Evolutionary conservation across 1,284 basidiomycete genomes (phyloP).

Genomic region (Irpex lacteus): DNA sequence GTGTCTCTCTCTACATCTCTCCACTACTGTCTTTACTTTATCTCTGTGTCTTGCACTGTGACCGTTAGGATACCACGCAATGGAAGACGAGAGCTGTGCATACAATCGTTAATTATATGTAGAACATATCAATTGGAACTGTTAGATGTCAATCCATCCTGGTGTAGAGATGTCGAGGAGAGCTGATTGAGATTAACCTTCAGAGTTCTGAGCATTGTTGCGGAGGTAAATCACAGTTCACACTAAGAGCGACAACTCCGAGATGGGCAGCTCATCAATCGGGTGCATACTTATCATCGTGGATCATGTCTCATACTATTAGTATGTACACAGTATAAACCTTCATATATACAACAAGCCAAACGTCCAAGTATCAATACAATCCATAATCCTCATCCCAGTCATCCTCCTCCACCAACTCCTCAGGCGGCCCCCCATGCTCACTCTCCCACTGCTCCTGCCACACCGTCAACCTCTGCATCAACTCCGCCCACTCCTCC

Average conservation of each 20-base stretch:
- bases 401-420: neutral
- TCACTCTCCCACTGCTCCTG: slow-evolving; percentile 40
- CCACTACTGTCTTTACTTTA: neutral
- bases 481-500: slow-evolving; percentile 47
- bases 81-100: neutral
- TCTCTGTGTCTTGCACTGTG: neutral
- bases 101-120: neutral
- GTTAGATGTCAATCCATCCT: neutral
- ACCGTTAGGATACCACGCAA: neutral
- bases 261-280: neutral
- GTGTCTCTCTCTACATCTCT: neutral
- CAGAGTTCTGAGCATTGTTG: too few species aligned
- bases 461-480: slow-evolving; percentile 45
- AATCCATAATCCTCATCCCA: neutral
- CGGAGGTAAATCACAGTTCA: neutral
- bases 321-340: neutral
- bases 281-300: neutral
- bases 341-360: neutral
- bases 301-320: neutral
- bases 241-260: neutral
- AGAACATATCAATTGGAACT: neutral
- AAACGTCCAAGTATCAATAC: neutral
- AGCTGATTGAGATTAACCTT: neutral
- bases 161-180: neutral
- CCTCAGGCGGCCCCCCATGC: slow-evolving; percentile 14